Evolutionary conservation across 2,329 filamentous ascomycete species (phyloP).

Genomic region (Cytospora leucostoma): DNA sequence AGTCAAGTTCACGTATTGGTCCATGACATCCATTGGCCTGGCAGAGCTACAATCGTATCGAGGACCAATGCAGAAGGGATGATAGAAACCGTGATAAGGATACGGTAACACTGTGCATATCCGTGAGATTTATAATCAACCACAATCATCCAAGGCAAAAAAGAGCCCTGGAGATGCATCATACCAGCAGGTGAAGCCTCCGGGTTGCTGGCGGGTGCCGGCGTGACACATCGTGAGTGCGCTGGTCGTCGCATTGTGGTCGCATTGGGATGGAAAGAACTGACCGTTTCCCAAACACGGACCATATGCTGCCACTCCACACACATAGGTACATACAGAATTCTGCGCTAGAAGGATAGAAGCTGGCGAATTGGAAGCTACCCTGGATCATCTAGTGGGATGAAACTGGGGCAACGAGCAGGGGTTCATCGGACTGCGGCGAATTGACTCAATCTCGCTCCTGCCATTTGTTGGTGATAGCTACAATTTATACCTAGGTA

Average conservation of each 20-base stretch:
- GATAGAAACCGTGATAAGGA: not conserved
- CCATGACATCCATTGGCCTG: not conserved
- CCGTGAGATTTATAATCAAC: not conserved
- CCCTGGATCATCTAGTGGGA: not conserved
- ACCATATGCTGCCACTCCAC: not conserved
- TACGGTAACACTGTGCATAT: not conserved
- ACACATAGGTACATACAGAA: not conserved
- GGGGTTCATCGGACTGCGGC: not conserved
- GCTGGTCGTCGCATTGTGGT: not conserved
- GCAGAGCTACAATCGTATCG: not conserved
- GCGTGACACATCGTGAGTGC: too few relatives aligned
- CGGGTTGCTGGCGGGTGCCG: not conserved
- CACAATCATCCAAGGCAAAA: not conserved
- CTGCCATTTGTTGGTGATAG: slow-evolving; percentile 10
- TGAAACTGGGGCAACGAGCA: not conserved
- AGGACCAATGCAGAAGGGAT: not conserved
- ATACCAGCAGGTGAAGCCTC: not conserved
- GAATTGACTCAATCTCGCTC: slow-evolving; percentile 3
- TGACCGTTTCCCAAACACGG: not conserved
- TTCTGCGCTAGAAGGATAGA: not conserved
- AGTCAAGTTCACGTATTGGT: not conserved
- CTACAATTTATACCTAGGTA: too few relatives aligned
- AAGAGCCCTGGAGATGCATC: too few relatives aligned
- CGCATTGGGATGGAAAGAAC: not conserved
- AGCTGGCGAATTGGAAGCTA: slow-evolving; percentile 1